Evolutionary conservation across 805 yeast species (phyloP), one percentile per base, ranked within the genome.

Genomic region (Clavispora fructus): DNA sequence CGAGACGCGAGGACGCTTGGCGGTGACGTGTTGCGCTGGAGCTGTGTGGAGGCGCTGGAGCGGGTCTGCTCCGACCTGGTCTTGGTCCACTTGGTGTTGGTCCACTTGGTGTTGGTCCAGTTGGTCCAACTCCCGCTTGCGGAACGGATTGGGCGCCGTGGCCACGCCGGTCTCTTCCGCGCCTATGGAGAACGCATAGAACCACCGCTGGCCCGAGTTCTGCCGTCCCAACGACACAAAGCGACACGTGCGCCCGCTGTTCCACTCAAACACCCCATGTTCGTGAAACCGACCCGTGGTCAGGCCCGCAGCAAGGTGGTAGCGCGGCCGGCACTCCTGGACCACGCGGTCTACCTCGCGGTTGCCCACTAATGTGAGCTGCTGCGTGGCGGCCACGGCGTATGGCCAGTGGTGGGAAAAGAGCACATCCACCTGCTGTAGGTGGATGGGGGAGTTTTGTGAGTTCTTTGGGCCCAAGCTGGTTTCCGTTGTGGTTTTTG

Each of bases 201-300:
- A 83, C 91, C 92, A 88, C 47, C 67, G 65, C 9, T 72, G 71
- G 1, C 74, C 74, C 2, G 77, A 67, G 0, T 82, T 85, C 60
- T 73, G 84, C 41, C 72, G 69, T 0, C 80, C 85, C 41, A 87
- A 60, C 58, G 89, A 81, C 13, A 87, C 74, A 54, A 85, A 84
- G 43, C 95, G 68, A 0, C 89, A 78, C 1, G 74, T 57, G 12
- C 71, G 56, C 0, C 64, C 70, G 6, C 58, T 46, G 3, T 67
- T 69, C 88, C 88, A 83, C 43, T 67, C 52, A 57, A 87, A 82
- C 1, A 88, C 82, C 19, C 65, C 59, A 47, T 78, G 65, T 55
- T 86, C 89, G 50, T 69, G 66, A 55, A 73, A 80, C 35, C 67
- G 66, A 0, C 82, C 80, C 1, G 59, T 41, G 12, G 72, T 69